Percentiles rank a stretch among this genome's conserved stretches.
These are phyloP conservation scores for Agrostemma githago DNA, from an alignment of 148 eudicot genomes.

Conservation along the genomic window DNA sequence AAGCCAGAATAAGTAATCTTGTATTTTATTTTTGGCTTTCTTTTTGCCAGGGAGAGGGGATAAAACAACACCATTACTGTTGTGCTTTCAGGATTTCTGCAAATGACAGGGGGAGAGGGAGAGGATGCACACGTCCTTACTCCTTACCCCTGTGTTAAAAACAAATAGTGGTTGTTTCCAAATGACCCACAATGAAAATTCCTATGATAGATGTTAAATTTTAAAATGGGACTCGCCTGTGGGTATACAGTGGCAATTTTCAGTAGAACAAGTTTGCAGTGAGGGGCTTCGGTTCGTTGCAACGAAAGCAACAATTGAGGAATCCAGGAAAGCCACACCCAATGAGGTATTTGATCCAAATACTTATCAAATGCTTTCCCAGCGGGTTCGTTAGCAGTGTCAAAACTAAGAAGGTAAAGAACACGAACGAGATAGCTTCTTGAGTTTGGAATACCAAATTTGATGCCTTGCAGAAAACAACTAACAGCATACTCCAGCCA, in stretches of 20 bases:
- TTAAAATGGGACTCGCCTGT: slow-evolving; percentile 50
- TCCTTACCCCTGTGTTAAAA: too few species aligned
- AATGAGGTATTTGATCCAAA: slow-evolving; percentile 87
- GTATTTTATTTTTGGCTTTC: neutral
- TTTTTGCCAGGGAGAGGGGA: neutral
- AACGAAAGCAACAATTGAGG: slow-evolving; percentile 89
- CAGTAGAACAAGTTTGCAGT: slow-evolving; percentile 85
- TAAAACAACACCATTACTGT: neutral
- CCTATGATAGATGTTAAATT: neutral
- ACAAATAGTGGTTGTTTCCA: too few species aligned
- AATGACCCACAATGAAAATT: too few species aligned
- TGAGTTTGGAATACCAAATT: slow-evolving; percentile 86
- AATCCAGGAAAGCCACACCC: slow-evolving; percentile 99
- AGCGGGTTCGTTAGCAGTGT: slow-evolving; percentile 81
- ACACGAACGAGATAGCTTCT: slow-evolving; percentile 98
- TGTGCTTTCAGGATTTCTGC: neutral
- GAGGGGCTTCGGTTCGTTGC: slow-evolving; percentile 91
- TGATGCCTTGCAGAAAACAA: slow-evolving; percentile 95
- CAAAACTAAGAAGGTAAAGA: slow-evolving; percentile 94
- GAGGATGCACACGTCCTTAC: too few species aligned
- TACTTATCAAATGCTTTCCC: slow-evolving; percentile 94
- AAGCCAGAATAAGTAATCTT: slow-evolving; percentile 1
- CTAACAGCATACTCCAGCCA: slow-evolving; percentile 98
- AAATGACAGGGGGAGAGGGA: neutral
- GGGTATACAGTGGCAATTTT: slow-evolving; percentile 90